Percentiles rank a stretch among this genome's conserved stretches.
Evolutionary conservation across 2,329 filamentous ascomycete species (phyloP).

Genomic region (Chrysosporium keratinophilum): DNA sequence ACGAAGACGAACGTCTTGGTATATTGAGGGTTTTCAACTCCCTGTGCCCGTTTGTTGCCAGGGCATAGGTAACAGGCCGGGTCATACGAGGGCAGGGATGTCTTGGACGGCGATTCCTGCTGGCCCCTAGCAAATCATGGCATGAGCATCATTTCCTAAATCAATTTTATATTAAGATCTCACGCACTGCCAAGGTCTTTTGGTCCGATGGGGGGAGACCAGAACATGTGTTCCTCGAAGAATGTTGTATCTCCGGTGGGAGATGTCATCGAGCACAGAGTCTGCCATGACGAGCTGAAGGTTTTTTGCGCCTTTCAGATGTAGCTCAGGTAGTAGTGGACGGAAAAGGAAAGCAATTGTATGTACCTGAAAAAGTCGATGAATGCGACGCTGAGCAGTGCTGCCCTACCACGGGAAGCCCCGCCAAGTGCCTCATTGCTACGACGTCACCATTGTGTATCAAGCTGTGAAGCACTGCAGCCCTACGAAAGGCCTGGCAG

Average conservation of each 20-base stretch:
- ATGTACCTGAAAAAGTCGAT: background rate
- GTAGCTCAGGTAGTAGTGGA: background rate
- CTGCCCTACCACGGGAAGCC: background rate
- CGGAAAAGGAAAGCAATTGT: background rate
- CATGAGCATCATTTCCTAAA: background rate
- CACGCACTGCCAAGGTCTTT: constrained; percentile 93
- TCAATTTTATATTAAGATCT: background rate
- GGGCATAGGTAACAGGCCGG: constrained; percentile 92
- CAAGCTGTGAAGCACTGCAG: no score
- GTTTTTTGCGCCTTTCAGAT: background rate
- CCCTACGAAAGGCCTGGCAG: background rate
- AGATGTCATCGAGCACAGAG: constrained; percentile 83
- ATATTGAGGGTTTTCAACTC: constrained; percentile 78
- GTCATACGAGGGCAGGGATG: constrained; percentile 68
- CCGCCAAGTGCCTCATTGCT: background rate
- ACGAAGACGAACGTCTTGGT: constrained; percentile 84
- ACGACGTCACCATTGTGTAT: background rate
- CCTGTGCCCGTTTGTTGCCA: constrained; percentile 76
- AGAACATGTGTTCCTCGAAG: constrained; percentile 83
- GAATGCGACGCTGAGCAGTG: background rate
- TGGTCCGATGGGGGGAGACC: constrained; percentile 90
- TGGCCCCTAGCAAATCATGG: constrained; percentile 49
- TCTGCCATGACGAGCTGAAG: constrained; percentile 51
- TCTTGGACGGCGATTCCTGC: constrained; percentile 61
- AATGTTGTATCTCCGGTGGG: constrained; percentile 87